Evolutionary conservation across 345 rosid genomes (phyloP).

Genomic region (Ailanthus altissimus): DNA sequence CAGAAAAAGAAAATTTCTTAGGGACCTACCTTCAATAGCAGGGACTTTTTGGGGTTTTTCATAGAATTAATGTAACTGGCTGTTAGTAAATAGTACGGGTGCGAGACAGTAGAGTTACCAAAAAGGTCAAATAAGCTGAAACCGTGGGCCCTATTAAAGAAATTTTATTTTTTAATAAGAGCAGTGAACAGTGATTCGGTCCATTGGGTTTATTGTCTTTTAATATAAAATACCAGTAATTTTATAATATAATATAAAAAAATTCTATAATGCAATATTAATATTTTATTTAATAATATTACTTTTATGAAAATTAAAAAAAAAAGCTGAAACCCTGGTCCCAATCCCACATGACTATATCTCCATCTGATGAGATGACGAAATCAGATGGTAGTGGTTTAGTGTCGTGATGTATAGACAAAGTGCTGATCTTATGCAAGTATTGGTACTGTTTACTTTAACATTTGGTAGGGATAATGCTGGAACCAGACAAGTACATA

Average conservation of each 20-base stretch:
- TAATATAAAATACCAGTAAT: no score
- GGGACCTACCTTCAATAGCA: not conserved
- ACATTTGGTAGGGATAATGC: not conserved
- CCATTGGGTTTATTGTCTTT: no score
- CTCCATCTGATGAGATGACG: not conserved
- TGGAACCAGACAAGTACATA: not conserved
- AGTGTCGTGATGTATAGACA: not conserved
- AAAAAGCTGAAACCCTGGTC: not conserved
- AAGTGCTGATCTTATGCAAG: not conserved
- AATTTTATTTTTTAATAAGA: no score
- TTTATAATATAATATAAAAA: no score
- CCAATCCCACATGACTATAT: conserved; percentile 2
- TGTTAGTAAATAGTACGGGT: not conserved
- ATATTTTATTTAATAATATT: no score
- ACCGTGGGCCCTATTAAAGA: no score
- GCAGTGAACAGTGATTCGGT: no score
- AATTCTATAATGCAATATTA: no score
- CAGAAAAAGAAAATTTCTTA: no score
- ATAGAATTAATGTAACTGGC: not conserved
- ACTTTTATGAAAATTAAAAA: no score
- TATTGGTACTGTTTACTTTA: not conserved
- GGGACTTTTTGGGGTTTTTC: not conserved
- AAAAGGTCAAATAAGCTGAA: not conserved
- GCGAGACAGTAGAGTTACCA: not conserved
- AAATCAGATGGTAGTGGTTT: not conserved